A percentile compares a stretch with the other conserved stretches of the same genome.
phyloP scores from a whole-genome alignment of 495 filamentous ascomycete genomes.

The Hypoxylon perforatum region DNA sequence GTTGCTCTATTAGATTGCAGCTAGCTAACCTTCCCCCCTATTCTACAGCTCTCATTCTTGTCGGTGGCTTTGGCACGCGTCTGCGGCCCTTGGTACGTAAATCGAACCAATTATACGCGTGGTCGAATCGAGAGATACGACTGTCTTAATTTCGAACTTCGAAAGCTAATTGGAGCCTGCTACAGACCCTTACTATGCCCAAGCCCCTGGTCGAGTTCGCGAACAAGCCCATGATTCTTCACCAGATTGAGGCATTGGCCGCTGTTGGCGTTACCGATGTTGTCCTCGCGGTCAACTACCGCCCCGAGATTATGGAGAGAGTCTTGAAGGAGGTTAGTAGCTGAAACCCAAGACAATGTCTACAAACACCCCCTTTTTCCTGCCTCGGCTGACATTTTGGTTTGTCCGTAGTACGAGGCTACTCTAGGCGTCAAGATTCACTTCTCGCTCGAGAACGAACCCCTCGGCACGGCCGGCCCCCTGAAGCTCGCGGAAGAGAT shows the following conservation, averaged over 20 bases:
- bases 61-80: slow-evolving; percentile 98
- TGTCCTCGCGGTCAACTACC: slow-evolving; percentile 97
- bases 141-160: slow-evolving; percentile 15
- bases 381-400: slow-evolving; percentile 21
- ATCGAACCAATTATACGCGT: neutral
- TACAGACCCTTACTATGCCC: slow-evolving; percentile 92
- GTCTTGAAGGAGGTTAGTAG: slow-evolving; percentile 63
- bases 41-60: slow-evolving; percentile 91
- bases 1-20: neutral
- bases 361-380: slow-evolving; percentile 6
- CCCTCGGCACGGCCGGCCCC: slow-evolving; percentile 94
- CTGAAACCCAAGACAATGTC: slow-evolving; percentile 20
- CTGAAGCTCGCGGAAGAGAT: slow-evolving; percentile 96
- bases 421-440: slow-evolving; percentile 93
- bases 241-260: slow-evolving; percentile 96
- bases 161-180: slow-evolving; percentile 40
- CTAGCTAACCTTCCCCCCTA: slow-evolving; percentile 45
- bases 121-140: slow-evolving; percentile 15
- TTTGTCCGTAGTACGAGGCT: slow-evolving; percentile 80
- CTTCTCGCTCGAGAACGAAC: slow-evolving; percentile 96
- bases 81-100: slow-evolving; percentile 92
- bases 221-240: slow-evolving; percentile 98
- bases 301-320: slow-evolving; percentile 92
- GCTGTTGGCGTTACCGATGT: slow-evolving; percentile 97
- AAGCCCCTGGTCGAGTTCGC: slow-evolving; percentile 98